Conservation (phyloP, 2,329 filamentous ascomycete genomes). For the Capronia epimyces region DNA sequence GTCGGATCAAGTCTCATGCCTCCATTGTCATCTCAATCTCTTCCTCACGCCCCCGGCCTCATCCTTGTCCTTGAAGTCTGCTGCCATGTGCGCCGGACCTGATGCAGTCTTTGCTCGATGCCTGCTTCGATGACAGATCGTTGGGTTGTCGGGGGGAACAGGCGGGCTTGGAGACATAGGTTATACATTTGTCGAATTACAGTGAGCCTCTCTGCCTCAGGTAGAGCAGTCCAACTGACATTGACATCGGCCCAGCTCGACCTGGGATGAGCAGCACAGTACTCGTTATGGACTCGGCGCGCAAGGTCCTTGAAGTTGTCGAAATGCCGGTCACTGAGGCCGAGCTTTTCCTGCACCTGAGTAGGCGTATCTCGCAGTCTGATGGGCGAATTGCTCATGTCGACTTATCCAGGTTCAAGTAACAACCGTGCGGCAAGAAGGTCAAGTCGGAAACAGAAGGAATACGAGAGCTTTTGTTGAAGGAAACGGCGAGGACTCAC, state of each 20-base stretch:
- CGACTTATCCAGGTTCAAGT: conserved; percentile 4
- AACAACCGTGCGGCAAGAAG: conserved; percentile 3
- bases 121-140: conserved; percentile 15
- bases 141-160: conserved; percentile 16
- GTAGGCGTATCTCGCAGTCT: conserved; percentile 22
- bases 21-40: conserved; percentile 12
- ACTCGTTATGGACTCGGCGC: conserved; percentile 18
- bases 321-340: conserved; percentile 18
- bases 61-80: conserved; percentile 20
- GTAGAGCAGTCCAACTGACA: conserved; percentile 22
- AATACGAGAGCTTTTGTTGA: conserved; percentile 3
- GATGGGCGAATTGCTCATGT: conserved; percentile 20
- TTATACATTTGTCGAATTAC: conserved; percentile 19
- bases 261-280: conserved; percentile 18
- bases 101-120: conserved; percentile 22
- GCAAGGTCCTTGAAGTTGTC: conserved; percentile 26
- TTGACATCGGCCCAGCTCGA: conserved; percentile 23
- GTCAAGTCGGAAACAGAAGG: conserved; percentile 5
- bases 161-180: conserved; percentile 14
- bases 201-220: conserved; percentile 18
- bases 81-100: conserved; percentile 23
- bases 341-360: conserved; percentile 18
- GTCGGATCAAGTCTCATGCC: neutral
- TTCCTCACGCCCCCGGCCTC: conserved; percentile 4
- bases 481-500: neutral